Base-by-base conservation (phyloP, 192 early-diverging fungal species). In the Backusella westeae region DNA sequence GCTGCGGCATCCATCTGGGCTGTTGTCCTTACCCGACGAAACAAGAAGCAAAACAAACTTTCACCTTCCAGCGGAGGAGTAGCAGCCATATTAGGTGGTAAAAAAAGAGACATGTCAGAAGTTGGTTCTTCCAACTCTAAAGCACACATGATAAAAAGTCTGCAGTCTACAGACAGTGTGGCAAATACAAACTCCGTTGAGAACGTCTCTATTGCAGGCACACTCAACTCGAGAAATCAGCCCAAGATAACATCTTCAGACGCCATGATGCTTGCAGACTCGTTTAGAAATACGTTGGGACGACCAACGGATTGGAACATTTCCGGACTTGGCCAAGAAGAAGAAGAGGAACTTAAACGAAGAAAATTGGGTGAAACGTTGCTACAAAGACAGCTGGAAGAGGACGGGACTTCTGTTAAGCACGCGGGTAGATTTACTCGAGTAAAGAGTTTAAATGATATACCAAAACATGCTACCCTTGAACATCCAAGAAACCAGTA, bases 211-310 rank as follows among this genome's bases (percentile, higher is more conserved):
- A 71, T 41, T 49, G 42, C 42, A 32, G 70, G 70, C 17, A 71
- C 70, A 71, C 42, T 49, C 46, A 49, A 49, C 46, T 49, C 46
- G 46, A 49, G 19, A 49, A 49, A 49, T 6, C 46, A 49, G 15
- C 46, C 46, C 46, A 71, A 71, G 21, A 26, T 80, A 17, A 66
- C 76, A 21, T 77, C 75, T 1, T 59, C 68, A 3, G 80, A 81
- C n/a, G 80, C 76, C 0, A 38, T 77, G 23, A 32, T 81, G 68
- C 67, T 81, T 7, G 80, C 72, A n/a, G 80, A 81, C 36, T 74
- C 72, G 35, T 81, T 81, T 56, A 26, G 80, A 26, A 76, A 71
- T 44, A 56, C 65, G 21, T 26, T 81, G 49, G 71, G 75, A 49
- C 74, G 76, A 71, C 68, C 80, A 63, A 26, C 21, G 59, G 56